Percentiles rank a stretch among this genome's conserved stretches.
phyloP scores from a whole-genome alignment of 768 basidiomycete species.

The Lactifluus pinguis region DNA sequence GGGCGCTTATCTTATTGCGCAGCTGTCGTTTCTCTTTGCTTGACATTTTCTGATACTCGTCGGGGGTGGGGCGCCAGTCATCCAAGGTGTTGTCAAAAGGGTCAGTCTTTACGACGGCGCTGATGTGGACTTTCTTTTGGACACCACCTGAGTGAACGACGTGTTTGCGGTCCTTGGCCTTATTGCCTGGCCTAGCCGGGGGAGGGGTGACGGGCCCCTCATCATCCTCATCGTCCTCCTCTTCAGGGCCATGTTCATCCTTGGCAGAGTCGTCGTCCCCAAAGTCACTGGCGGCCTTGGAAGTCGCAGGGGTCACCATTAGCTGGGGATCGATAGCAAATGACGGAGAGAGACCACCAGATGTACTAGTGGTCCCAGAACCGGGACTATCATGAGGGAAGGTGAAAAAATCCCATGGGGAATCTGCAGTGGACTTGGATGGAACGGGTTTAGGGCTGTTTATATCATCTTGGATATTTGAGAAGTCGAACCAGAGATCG shows the following conservation, averaged over 20 bases:
- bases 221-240: conserved; percentile 30
- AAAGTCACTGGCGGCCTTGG: conserved; percentile 34
- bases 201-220: conserved; percentile 21
- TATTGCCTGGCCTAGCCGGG: conserved; percentile 28
- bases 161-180: conserved; percentile 53
- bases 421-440: conserved; percentile 21
- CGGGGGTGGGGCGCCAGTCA: conserved; percentile 81
- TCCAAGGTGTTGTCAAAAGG: conserved; percentile 52
- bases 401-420: conserved; percentile 35
- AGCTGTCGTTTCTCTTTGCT: conserved; percentile 95
- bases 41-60: conserved; percentile 91
- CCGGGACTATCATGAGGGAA: conserved; percentile 27
- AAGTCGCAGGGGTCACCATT: conserved; percentile 52
- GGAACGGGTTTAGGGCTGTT: conserved; percentile 22
- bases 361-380: conserved; percentile 12
- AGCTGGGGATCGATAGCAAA: conserved; percentile 69
- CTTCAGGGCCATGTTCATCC: conserved; percentile 25
- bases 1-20: conserved; percentile 91
- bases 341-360: conserved; percentile 23
- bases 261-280: conserved; percentile 30
- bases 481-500: conserved; percentile 22
- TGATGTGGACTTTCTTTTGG: conserved; percentile 42
- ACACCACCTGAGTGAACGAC: conserved; percentile 70
- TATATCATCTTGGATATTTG: conserved; percentile 24
- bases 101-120: conserved; percentile 29